A percentile compares a stretch with the other conserved stretches of the same genome.
Evolutionary conservation across 2,329 filamentous ascomycete genomes (phyloP).

Genomic region (Colletotrichum filicis): DNA sequence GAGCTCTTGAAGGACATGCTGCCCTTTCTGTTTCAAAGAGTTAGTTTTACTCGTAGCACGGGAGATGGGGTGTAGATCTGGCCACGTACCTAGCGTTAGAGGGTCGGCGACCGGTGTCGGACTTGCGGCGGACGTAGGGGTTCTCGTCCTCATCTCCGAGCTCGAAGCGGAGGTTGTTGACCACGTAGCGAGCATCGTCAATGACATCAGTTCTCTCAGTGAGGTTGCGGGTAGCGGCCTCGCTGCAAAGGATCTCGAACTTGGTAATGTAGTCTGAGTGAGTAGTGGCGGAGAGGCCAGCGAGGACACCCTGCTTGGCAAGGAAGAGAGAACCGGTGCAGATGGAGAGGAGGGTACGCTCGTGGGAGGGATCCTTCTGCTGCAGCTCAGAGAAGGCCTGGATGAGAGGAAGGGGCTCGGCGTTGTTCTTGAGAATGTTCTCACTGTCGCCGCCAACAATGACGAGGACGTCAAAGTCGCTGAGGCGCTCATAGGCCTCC

Average conservation of each 20-base stretch:
- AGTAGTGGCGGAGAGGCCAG: constrained; percentile 83
- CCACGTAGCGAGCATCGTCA: constrained; percentile 84
- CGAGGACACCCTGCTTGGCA: constrained; percentile 79
- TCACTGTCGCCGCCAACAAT: constrained; percentile 78
- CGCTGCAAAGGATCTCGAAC: constrained; percentile 84
- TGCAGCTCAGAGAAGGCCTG: constrained; percentile 82
- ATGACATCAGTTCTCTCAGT: constrained; percentile 85
- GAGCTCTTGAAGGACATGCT: constrained; percentile 84
- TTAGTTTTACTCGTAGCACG: constrained; percentile 1
- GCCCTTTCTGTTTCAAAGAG: constrained; percentile 71
- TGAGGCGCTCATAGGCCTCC: constrained; percentile 76
- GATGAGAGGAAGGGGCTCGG: constrained; percentile 78
- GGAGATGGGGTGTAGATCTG: background rate
- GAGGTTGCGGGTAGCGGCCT: constrained; percentile 75
- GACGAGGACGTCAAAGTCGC: constrained; percentile 84
- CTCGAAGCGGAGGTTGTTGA: constrained; percentile 92
- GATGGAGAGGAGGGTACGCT: constrained; percentile 84
- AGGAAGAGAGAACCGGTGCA: constrained; percentile 84
- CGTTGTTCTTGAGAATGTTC: constrained; percentile 72
- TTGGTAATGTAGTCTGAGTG: constrained; percentile 84
- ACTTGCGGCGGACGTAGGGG: constrained; percentile 83
- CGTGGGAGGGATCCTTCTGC: constrained; percentile 80
- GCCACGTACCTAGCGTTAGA: constrained; percentile 68
- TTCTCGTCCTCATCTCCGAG: constrained; percentile 85
- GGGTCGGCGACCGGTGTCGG: constrained; percentile 70